Base-by-base conservation (phyloP, 352 stramenopile genomes). In the Peronosclerospora sorghi region DNA sequence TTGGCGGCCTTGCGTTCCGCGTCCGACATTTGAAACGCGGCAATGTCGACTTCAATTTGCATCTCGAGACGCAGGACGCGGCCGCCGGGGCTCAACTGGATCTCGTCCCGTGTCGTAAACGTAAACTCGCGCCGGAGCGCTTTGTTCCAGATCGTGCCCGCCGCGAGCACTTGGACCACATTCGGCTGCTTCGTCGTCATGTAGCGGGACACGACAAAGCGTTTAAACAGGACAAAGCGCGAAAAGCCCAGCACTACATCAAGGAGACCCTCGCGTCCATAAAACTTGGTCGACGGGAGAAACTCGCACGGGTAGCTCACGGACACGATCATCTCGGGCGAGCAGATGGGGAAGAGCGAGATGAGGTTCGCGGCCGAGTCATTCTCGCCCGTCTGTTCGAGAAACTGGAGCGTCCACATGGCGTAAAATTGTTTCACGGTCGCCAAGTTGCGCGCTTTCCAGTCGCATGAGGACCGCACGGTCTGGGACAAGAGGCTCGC, bases 371-470 rank as follows among this genome's bases (percentile, higher is more conserved):
- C 45, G 1, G 74, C 69, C 13, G 70, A 74, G 44, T 79, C 68
- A 32, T 72, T 65, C 5, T 65, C 62, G 14, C 70, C 62, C 5
- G 55, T 73, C 26, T 80, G 66, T 27, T 85, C 72, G 3, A 84
- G 34, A 36, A 88, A 83, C 50, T 86, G 73, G 5, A 72, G 68
- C 27, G 70, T 77, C 76, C 76, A 92, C 46, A 88, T 64, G 19
- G 65, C 54, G 51, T 92, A 92, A 42, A 89, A 92, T 48, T 92
- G 76, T 54, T 86, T 86, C 38, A 86, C 61, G 2, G 75, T 86
- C 13, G 58, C 73, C 49, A 89, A 48, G 48, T 92, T 92, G 42
- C 79, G 73, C 4, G 65, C 80, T 45, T 89, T 92, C 79, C 76
- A 88, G 56, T 92, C 79, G 18, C 65, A 53, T 0, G 76, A 88